Evolutionary conservation across 805 yeast species (phyloP).

Genomic region (Kazachstania taianensis): DNA sequence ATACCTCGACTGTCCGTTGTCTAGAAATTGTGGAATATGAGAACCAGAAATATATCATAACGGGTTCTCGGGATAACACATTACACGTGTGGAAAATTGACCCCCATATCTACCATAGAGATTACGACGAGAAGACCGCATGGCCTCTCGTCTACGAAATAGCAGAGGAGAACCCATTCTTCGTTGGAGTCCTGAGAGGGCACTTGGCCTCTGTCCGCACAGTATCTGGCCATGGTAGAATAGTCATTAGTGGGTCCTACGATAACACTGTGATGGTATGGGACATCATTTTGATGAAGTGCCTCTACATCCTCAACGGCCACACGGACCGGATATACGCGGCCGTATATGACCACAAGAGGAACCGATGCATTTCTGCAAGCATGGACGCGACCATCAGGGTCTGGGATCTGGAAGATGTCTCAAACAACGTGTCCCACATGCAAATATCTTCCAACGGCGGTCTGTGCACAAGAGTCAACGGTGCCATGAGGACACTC

Average conservation of each 20-base stretch:
- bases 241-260: constrained; percentile 81
- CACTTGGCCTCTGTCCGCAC: constrained; percentile 79
- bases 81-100: constrained; percentile 82
- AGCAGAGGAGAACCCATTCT: constrained; percentile 42
- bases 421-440: constrained; percentile 38
- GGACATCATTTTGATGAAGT: constrained; percentile 69
- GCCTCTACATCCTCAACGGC: constrained; percentile 66
- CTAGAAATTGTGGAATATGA: constrained; percentile 68
- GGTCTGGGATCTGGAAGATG: constrained; percentile 81
- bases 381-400: constrained; percentile 82
- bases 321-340: constrained; percentile 84
- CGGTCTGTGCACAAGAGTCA: constrained; percentile 20
- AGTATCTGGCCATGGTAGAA: constrained; percentile 75
- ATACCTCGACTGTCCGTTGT: constrained; percentile 87
- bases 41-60: constrained; percentile 61
- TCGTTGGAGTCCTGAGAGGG: constrained; percentile 60
- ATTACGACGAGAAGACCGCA: constrained; percentile 69
- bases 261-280: constrained; percentile 87
- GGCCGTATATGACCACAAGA: constrained; percentile 68
- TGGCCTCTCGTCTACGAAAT: constrained; percentile 26
- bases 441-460: constrained; percentile 18
- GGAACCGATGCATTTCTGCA: constrained; percentile 80
- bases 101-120: constrained; percentile 45
- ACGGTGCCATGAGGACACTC: constrained; percentile 42
- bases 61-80: constrained; percentile 74